phyloP scores from a whole-genome alignment of 257 asterid species.

The Plectranthus barbatus region DNA sequence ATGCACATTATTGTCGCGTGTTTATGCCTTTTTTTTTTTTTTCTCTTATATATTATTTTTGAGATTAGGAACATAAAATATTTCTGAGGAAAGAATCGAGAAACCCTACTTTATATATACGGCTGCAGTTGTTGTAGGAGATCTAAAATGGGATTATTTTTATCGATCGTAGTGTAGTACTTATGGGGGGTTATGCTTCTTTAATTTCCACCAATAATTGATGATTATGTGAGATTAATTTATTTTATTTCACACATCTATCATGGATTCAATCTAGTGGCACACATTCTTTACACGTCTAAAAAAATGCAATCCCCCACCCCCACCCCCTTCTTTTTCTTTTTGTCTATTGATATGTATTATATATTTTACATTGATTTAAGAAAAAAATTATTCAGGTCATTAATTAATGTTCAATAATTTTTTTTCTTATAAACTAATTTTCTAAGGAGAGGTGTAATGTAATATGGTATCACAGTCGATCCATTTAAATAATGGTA shows the following conservation, averaged over 20 bases:
- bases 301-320: slow-evolving; percentile 11
- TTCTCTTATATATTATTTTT: background rate
- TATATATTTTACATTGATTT: no score
- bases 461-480: no score
- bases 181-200: slow-evolving; percentile 10
- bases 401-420: no score
- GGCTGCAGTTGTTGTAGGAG: background rate
- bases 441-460: no score
- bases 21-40: slow-evolving; percentile 11
- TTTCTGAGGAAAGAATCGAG: background rate
- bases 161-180: no score
- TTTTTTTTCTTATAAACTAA: no score
- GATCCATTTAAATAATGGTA: no score
- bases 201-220: slow-evolving; percentile 70
- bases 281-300: slow-evolving; percentile 61
- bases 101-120: slow-evolving; percentile 1
- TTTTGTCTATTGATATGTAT: no score
- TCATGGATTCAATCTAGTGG: slow-evolving; percentile 49
- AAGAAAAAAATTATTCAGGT: no score
- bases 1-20: slow-evolving; percentile 39
- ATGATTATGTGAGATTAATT: slow-evolving; percentile 27
- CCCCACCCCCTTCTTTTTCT: background rate
- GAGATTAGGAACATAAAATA: background rate
- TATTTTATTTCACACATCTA: slow-evolving; percentile 30
- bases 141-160: slow-evolving; percentile 20